Evolutionary conservation across 352 stramenopile genomes (phyloP), one percentile per base, ranked within the genome.

Genomic region (Pythium apleroticum): DNA sequence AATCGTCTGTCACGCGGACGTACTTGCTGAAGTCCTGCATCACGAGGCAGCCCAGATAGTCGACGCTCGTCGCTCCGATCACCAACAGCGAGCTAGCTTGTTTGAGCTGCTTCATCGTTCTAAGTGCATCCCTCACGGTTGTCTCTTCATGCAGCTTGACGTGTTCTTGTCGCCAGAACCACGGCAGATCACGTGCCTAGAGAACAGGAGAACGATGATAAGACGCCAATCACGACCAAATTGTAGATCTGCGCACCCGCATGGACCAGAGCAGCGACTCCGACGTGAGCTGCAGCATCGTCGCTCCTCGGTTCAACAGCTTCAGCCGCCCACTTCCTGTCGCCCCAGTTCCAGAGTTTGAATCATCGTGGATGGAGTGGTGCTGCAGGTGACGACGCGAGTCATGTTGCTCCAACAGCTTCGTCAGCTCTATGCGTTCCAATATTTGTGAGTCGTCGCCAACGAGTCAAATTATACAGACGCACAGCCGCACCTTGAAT

Each of bases 101-200:
- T 12, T 69, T 41, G 8, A 49, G 46, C 25, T 20, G 30, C 28
- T 39, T 57, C 75, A 91, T 84, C 10, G 62, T 65, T 33, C 58
- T 28, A 17, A 91, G 63, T 11, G 69, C 72, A 66, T 73, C 50
- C 37, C 69, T 19, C 60, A 88, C 66, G 4, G 52, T 73, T 25
- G 68, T 61, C 17, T 72, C 72, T 10, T 70, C 60, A 4, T 33
- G 52, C 30, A 86, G 31, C 27, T 71, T 61, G 4, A 80, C 39
- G 2, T 68, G 66, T 17, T 69, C 48, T 43, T 89, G 71, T 4
- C 62, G 66, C 78, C 80, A 91, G 45, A 85, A 83, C 35, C 64
- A 71, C 1, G 54, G 28, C 20, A 80, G 79, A 46, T 87, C 72
- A 27, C 61, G 62, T 10, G 71, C 76, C 81, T 89, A 48, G 8